These are phyloP conservation scores for Paraphaeosphaeria minitans DNA, from an alignment of 2,329 filamentous ascomycete genomes.

Conservation along the genomic window DNA sequence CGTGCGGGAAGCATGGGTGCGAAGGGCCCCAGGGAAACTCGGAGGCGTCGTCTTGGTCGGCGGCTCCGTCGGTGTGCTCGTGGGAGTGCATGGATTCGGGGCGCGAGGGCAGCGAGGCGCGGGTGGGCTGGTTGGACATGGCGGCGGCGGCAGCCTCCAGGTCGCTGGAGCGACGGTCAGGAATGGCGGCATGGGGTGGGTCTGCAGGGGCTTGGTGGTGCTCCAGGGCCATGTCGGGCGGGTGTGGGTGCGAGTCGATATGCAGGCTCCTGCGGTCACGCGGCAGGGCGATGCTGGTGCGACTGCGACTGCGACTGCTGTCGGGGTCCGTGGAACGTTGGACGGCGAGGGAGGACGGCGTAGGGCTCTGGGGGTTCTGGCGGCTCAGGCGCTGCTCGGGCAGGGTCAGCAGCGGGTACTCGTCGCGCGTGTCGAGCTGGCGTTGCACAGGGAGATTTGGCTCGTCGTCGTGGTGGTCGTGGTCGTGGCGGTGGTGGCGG, in stretches of 20 bases:
- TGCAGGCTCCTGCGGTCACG: slow-evolving; percentile 38
- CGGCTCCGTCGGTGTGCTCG: slow-evolving; percentile 60
- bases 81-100: slow-evolving; percentile 48
- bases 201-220: slow-evolving; percentile 19
- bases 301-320: slow-evolving; percentile 56
- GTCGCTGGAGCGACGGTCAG: slow-evolving; percentile 26
- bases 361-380: slow-evolving; percentile 54
- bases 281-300: slow-evolving; percentile 60
- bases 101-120: slow-evolving; percentile 35
- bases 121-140: slow-evolving; percentile 12
- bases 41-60: slow-evolving; percentile 37
- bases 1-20: slow-evolving; percentile 92
- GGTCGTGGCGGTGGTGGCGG: slow-evolving; percentile 4
- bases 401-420: slow-evolving; percentile 62
- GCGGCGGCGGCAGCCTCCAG: slow-evolving; percentile 29
- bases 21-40: slow-evolving; percentile 89
- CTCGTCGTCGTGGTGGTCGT: slow-evolving; percentile 19
- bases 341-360: slow-evolving; percentile 42
- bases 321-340: slow-evolving; percentile 51
- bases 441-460: slow-evolving; percentile 54
- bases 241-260: slow-evolving; percentile 30
- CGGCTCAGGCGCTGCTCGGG: slow-evolving; percentile 62
- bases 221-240: slow-evolving; percentile 36
- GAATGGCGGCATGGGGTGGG: slow-evolving; percentile 16
- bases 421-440: slow-evolving; percentile 50